Evolutionary conservation across 176 grass and related monocot genomes (phyloP).

Genomic region (Carex pumila): DNA sequence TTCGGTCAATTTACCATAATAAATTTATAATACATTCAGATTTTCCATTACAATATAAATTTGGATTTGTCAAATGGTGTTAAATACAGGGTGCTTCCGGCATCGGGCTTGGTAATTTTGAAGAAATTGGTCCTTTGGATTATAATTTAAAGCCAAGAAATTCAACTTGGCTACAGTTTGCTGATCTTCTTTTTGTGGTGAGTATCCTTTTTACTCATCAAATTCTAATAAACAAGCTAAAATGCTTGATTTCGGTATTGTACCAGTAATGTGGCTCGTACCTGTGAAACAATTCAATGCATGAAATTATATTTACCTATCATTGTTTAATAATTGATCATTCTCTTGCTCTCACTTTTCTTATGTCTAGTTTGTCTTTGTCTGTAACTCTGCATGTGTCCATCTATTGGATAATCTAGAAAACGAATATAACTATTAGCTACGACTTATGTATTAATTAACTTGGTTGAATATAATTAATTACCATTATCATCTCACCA

Average conservation of each 20-base stretch:
- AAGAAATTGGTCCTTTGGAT: conserved; percentile 67
- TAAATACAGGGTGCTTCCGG: conserved; percentile 40
- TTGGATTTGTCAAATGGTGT: neutral
- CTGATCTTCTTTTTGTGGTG: conserved; percentile 83
- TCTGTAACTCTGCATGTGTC: neutral
- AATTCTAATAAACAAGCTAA: neutral
- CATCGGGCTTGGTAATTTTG: conserved; percentile 64
- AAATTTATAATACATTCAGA: neutral
- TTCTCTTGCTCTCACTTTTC: neutral
- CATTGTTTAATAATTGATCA: neutral
- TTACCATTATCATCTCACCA: neutral
- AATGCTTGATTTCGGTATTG: neutral
- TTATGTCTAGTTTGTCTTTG: conserved; percentile 12
- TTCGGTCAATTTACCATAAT: neutral
- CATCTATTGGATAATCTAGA: neutral
- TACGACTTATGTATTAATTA: neutral
- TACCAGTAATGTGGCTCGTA: neutral
- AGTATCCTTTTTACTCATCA: neutral
- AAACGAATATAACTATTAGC: neutral
- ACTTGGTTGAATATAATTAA: neutral
- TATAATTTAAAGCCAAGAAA: conserved; percentile 39
- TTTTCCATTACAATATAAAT: neutral
- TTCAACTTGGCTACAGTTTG: conserved; percentile 75
- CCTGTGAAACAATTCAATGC: neutral
- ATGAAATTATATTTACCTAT: neutral